A percentile compares a stretch with the other conserved stretches of the same genome.
Evolutionary conservation across 2,329 filamentous ascomycete species (phyloP).

Genomic region (Camillea tinctor): DNA sequence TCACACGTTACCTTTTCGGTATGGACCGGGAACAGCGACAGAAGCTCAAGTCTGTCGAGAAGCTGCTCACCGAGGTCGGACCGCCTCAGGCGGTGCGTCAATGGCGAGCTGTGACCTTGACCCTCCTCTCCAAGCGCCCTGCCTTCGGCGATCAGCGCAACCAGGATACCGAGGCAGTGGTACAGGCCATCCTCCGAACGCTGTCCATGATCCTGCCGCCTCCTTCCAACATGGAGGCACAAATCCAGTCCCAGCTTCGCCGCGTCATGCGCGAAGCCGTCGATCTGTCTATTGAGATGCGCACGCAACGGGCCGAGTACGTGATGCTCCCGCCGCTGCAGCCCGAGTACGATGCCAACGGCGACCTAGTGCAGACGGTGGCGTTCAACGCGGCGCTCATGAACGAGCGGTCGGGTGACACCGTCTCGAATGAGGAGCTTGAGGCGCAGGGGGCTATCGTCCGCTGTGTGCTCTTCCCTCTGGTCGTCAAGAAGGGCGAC

Average conservation of each 20-base stretch:
- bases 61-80: conserved; percentile 84
- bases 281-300: conserved; percentile 92
- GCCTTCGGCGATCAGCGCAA: conserved; percentile 81
- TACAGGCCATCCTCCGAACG: conserved; percentile 83
- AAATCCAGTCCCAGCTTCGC: conserved; percentile 80
- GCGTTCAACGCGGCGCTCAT: conserved; percentile 91
- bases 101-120: conserved; percentile 95
- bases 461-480: conserved; percentile 89
- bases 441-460: conserved; percentile 76
- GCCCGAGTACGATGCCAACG: conserved; percentile 91
- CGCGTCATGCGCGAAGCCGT: conserved; percentile 88
- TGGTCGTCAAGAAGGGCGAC: conserved; percentile 94
- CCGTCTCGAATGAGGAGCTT: conserved; percentile 72
- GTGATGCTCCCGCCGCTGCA: conserved; percentile 96
- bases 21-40: conserved; percentile 98
- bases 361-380: conserved; percentile 83
- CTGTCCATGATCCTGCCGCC: conserved; percentile 84
- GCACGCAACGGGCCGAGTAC: conserved; percentile 93
- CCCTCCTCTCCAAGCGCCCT: conserved; percentile 76
- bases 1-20: conserved; percentile 95
- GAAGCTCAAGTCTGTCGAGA: conserved; percentile 95
- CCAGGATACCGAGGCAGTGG: conserved; percentile 92
- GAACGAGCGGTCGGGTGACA: conserved; percentile 81
- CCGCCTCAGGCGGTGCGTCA: conserved; percentile 86
- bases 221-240: conserved; percentile 73